Base-by-base conservation (phyloP, 2,329 filamentous ascomycete genomes). In the Cytospora mali region DNA sequence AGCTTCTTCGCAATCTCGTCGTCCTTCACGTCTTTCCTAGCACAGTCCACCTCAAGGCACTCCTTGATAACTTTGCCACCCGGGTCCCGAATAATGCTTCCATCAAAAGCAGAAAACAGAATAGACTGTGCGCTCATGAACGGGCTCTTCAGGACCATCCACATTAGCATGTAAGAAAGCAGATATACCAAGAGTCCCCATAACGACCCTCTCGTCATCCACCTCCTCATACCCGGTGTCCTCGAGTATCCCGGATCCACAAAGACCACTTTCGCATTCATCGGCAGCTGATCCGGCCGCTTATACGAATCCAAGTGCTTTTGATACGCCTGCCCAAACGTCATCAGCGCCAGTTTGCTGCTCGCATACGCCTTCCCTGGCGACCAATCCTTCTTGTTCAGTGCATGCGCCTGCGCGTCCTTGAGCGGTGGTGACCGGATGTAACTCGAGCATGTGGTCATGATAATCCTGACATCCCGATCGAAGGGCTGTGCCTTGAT, bases 401-500 rank as follows among this genome's bases (percentile, higher is more conserved):
- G 66, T 14, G 71, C 69, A 39, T 65, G 71, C 59, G 64, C 78
- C 71, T 77, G 73, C 66, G 76, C 80, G 9, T 85, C 83, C 53
- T 82, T 82, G 23, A 91, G 79, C 10, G 92, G 81, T 16, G 88
- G 88, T 4, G 90, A 91, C 1, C 85, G 86, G 68, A 97, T 91
- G 76, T 99, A 98, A 35, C 91, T 89, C 23, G 92, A 88, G 74
- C 96, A 99, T 0, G 91, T 96, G 1, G 91, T 83, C 68, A 98
- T 86, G 62, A 99, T 83, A 65, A 99, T 84, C 65, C 95, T 85
- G 18, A 99, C 92, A 74, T 99, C 95, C 70, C 95, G 87, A 74
- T 99, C 95, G 61, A 96, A 88, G 2, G 95, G 95, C 75, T 99
- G 95, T 1, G 91, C 92, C 68, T 92, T 87, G 64, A 99, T 82